Evolutionary conservation across 2,329 filamentous ascomycete genomes (phyloP).

Genomic region (Colletotrichum tanaceti): DNA sequence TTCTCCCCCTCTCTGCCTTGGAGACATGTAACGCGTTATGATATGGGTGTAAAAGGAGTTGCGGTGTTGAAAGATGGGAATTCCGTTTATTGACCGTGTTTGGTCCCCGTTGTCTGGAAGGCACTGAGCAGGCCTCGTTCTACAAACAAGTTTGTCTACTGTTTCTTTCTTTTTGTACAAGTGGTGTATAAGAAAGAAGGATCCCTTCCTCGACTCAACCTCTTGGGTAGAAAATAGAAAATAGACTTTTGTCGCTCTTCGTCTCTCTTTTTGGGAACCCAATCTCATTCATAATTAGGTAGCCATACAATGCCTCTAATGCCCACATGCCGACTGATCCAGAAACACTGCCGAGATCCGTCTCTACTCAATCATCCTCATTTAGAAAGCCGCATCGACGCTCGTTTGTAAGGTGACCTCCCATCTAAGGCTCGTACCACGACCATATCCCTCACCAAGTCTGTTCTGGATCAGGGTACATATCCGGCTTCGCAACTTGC

Average conservation of each 20-base stretch:
- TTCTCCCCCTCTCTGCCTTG: neutral
- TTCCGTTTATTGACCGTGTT: neutral
- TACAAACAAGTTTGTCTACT: constrained; percentile 12
- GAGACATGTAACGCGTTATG: constrained; percentile 33
- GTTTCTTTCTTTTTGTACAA: constrained; percentile 28
- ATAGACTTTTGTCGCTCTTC: constrained; percentile 32
- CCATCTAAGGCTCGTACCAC: constrained; percentile 83
- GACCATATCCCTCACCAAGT: constrained; percentile 88
- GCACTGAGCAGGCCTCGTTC: constrained; percentile 8
- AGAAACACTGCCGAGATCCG: neutral
- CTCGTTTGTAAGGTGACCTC: constrained; percentile 90
- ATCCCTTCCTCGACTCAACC: constrained; percentile 48
- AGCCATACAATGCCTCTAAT: neutral
- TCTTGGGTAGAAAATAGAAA: constrained; percentile 12
- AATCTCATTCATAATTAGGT: neutral
- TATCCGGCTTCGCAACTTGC: constrained; percentile 80
- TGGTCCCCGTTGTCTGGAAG: constrained; percentile 2
- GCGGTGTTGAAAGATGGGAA: constrained; percentile 26
- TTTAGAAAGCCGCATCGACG: constrained; percentile 47
- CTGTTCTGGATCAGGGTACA: constrained; percentile 84
- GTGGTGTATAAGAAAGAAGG: constrained; percentile 33
- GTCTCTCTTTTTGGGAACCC: neutral
- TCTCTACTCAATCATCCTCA: neutral
- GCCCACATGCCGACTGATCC: neutral
- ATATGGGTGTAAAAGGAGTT: constrained; percentile 35